phyloP scores from a whole-genome alignment of 2,329 filamentous ascomycete species.

The Geosmithia flava region DNA sequence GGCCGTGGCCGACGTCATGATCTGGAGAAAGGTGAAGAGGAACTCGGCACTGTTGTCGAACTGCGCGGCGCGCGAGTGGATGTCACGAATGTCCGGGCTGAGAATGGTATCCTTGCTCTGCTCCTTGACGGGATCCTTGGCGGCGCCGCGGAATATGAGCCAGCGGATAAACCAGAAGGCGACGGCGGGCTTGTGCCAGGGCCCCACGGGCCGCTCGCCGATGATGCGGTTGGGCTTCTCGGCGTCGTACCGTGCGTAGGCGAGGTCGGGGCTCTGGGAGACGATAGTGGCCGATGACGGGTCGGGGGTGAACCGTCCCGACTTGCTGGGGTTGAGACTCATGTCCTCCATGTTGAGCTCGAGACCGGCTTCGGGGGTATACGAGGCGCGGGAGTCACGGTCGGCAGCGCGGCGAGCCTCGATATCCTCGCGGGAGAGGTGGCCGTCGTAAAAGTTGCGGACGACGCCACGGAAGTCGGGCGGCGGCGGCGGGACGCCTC shows the following conservation, averaged over 20 bases:
- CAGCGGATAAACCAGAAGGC: slow-evolving; percentile 25
- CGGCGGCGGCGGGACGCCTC: slow-evolving; percentile 26
- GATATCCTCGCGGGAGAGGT: slow-evolving; percentile 40
- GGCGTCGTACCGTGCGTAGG: neutral
- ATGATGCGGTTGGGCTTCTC: slow-evolving; percentile 7
- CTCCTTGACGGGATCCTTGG: slow-evolving; percentile 31
- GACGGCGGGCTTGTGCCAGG: slow-evolving; percentile 26
- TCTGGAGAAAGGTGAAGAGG: slow-evolving; percentile 46
- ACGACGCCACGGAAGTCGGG: slow-evolving; percentile 26
- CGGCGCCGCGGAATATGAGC: slow-evolving; percentile 31
- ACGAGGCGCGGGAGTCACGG: neutral
- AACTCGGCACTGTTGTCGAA: slow-evolving; percentile 47
- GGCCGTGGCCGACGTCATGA: slow-evolving; percentile 48
- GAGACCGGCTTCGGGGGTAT: slow-evolving; percentile 9
- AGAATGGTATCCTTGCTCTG: slow-evolving; percentile 28
- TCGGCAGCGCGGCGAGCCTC: slow-evolving; percentile 22
- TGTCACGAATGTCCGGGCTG: slow-evolving; percentile 36
- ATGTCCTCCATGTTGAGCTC: slow-evolving; percentile 25
- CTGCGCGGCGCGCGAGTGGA: slow-evolving; percentile 44
- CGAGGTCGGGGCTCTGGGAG: no score
- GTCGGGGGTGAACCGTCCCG: no score
- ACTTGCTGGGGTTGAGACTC: slow-evolving; percentile 26
- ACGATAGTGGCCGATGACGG: no score
- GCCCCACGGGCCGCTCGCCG: slow-evolving; percentile 19
- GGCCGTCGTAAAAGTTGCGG: slow-evolving; percentile 43